phyloP scores from a whole-genome alignment of 805 yeast genomes.

The Yarrowia sp. region DNA sequence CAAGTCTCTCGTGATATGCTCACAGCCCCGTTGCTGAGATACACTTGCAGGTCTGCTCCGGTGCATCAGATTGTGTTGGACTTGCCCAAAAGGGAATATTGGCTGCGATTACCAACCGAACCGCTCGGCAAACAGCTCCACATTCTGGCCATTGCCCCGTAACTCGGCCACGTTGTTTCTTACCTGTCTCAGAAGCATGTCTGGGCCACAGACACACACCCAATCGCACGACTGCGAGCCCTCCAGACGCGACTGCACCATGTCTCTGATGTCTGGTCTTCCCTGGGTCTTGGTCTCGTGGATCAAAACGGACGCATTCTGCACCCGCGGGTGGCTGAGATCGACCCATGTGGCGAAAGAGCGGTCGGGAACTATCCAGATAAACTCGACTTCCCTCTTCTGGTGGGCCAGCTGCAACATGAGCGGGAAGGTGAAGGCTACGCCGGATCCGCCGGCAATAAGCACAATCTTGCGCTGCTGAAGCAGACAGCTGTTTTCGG shows the following conservation, averaged over 20 bases:
- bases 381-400: conserved; percentile 44
- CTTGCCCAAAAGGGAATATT: background rate
- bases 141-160: conserved; percentile 44
- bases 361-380: conserved; percentile 49
- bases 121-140: conserved; percentile 47
- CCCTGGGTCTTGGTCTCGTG: conserved; percentile 47
- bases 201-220: conserved; percentile 49
- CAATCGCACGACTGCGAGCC: conserved; percentile 37
- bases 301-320: conserved; percentile 21
- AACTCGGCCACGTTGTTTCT: conserved; percentile 46
- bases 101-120: conserved; percentile 46
- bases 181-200: conserved; percentile 46
- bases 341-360: conserved; percentile 47
- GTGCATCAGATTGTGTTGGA: background rate
- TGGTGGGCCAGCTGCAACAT: conserved; percentile 39
- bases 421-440: conserved; percentile 48
- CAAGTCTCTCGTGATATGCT: background rate
- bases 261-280: conserved; percentile 46
- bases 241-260: conserved; percentile 42
- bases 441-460: conserved; percentile 50
- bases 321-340: conserved; percentile 41
- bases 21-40: conserved; percentile 11
- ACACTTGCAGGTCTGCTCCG: background rate
- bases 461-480: conserved; percentile 45
- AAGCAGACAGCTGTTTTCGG: conserved; percentile 42